Evolutionary conservation across 2,329 filamentous ascomycete genomes (phyloP).

Genomic region (Fusarium nodosum): DNA sequence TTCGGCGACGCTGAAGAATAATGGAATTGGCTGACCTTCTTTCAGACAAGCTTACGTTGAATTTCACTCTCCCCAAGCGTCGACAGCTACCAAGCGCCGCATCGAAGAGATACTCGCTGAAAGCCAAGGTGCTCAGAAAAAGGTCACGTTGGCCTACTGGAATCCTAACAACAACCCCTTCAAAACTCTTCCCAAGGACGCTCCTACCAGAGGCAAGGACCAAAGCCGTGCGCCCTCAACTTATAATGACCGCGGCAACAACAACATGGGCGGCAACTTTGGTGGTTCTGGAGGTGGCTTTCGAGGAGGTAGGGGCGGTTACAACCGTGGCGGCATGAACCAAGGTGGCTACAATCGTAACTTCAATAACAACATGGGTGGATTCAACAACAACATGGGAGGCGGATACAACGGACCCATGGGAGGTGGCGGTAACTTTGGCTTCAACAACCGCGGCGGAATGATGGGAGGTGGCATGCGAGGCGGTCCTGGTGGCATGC

Average conservation of each 20-base stretch:
- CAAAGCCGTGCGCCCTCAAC: slow-evolving; percentile 67
- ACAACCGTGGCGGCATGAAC: slow-evolving; percentile 62
- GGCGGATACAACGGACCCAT: slow-evolving; percentile 65
- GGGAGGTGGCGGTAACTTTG: slow-evolving; percentile 66
- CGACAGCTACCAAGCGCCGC: slow-evolving; percentile 85
- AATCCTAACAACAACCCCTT: slow-evolving; percentile 86
- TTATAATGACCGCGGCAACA: slow-evolving; percentile 63
- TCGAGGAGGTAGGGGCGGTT: slow-evolving; percentile 66
- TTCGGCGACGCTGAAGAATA: background rate
- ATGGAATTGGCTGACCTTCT: slow-evolving; percentile 19
- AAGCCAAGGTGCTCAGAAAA: slow-evolving; percentile 72
- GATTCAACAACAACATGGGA: slow-evolving; percentile 61
- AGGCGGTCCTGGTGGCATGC: slow-evolving; percentile 65
- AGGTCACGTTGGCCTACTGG: slow-evolving; percentile 80
- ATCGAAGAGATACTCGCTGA: slow-evolving; percentile 75
- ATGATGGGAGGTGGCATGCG: slow-evolving; percentile 62
- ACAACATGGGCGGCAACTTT: slow-evolving; percentile 60
- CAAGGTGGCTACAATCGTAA: slow-evolving; percentile 61
- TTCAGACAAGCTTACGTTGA: slow-evolving; percentile 83
- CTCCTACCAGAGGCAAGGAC: slow-evolving; percentile 74
- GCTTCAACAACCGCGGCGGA: slow-evolving; percentile 62
- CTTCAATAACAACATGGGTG: slow-evolving; percentile 61
- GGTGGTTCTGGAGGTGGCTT: slow-evolving; percentile 67
- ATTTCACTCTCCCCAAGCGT: slow-evolving; percentile 84
- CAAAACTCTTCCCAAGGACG: slow-evolving; percentile 90